Evolutionary conservation across 2,329 filamentous ascomycete species (phyloP), one percentile per base, ranked within the genome.

Genomic region (Rhynchosporium agropyri): DNA sequence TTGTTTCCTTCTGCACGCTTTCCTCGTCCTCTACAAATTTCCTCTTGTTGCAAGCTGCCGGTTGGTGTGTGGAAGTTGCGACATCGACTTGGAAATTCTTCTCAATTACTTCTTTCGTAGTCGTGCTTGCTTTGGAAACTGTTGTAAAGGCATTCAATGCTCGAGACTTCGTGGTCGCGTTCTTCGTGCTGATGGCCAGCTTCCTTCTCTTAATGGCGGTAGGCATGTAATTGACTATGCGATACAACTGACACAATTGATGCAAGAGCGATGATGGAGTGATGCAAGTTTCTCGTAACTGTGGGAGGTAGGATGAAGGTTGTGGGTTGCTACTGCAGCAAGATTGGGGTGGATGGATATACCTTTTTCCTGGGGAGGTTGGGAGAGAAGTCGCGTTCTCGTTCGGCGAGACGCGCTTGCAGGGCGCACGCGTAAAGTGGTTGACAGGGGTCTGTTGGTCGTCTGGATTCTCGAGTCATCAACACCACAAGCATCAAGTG

Each of bases 81-180:
- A 54, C 74, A 68, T 58, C 68, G 60, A n/a, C 63, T 33, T 66
- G 45, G 26, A 65, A 53, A 3, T 68, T 69, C 64, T 78, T 76
- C 61, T 77, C 75, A 3, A 68, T 67, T 15, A 75, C 69, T 15
- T 70, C 59, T 59, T 74, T 74, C 28, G 69, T 58, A 55, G 68
- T 60, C 20, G 73, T 74, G 61, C 60, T 65, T 45, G 77, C 74
- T 68, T 81, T 81, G 51, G 76, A 77, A 62, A 79, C 71, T 67
- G 74, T 77, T 63, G 78, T 74, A 67, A 81, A 81, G 62, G 72
- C 73, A 67, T 77, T 75, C 53, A 81, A 78, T n/a, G 66, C 66
- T 70, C 74, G 57, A 51, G 64, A 54, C 40, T 51, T 65, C 60
- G 63, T 48, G 29, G 68, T 62, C 50, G 62, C 26, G 33, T 63